These are phyloP conservation scores for Physcomitrium patens DNA, from an alignment of 225 moss, liverwort and hornwort species.

Conservation along the genomic window DNA sequence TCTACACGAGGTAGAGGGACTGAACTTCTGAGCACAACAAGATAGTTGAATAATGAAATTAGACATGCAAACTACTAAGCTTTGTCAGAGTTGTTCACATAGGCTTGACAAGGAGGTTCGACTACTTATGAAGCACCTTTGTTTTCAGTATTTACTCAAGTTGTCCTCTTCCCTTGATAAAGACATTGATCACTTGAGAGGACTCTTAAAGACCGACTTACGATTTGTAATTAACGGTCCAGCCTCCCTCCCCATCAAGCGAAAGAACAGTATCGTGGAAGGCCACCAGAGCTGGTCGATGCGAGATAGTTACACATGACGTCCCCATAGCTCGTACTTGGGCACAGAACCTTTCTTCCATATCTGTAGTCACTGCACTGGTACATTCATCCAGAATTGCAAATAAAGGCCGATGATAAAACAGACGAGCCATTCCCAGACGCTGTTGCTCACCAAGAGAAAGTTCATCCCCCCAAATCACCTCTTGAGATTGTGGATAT, in stretches of 20 bases:
- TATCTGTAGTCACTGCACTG: slow-evolving; percentile 75
- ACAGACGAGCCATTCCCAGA: slow-evolving; percentile 72
- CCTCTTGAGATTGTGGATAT: slow-evolving; percentile 57
- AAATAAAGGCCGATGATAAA: slow-evolving; percentile 72
- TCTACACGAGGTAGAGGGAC: slow-evolving; percentile 41
- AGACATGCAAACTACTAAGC: slow-evolving; percentile 11
- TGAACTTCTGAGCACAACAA: slow-evolving; percentile 43
- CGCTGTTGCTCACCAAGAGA: slow-evolving; percentile 76
- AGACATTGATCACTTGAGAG: slow-evolving; percentile 15
- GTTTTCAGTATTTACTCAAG: background rate
- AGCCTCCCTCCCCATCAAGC: slow-evolving; percentile 79
- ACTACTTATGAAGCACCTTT: slow-evolving; percentile 5
- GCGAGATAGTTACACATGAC: slow-evolving; percentile 79
- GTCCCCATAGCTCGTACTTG: slow-evolving; percentile 81
- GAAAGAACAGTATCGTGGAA: slow-evolving; percentile 79
- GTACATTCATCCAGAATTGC: slow-evolving; percentile 36
- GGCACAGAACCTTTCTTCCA: slow-evolving; percentile 58
- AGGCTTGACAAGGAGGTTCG: background rate
- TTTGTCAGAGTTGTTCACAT: slow-evolving; percentile 13
- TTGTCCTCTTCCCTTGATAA: background rate
- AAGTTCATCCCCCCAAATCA: slow-evolving; percentile 78
- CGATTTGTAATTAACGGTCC: slow-evolving; percentile 73
- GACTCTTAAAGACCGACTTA: slow-evolving; percentile 21
- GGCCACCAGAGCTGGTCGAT: slow-evolving; percentile 73
- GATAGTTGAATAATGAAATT: slow-evolving; percentile 28